These are phyloP conservation scores for Clarireedia monteithiana DNA, from an alignment of 2,329 filamentous ascomycete species.

Conservation along the genomic window DNA sequence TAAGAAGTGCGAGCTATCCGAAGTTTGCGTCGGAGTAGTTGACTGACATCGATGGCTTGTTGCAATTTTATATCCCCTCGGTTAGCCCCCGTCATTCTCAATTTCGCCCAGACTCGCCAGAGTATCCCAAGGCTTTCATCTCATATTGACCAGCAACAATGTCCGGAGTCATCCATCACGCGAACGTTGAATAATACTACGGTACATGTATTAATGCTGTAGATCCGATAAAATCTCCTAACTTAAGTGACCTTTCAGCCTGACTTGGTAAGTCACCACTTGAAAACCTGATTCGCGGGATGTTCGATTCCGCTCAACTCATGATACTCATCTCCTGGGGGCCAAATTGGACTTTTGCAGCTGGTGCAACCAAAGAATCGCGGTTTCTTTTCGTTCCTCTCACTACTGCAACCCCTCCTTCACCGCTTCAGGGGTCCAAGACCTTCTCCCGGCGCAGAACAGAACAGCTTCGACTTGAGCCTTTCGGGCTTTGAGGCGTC, in stretches of 20 bases:
- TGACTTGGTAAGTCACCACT: neutral
- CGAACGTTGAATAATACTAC: too few relatives aligned
- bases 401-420: neutral
- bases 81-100: neutral
- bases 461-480: neutral
- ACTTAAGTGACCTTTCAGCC: neutral
- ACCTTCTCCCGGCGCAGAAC: neutral
- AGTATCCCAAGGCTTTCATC: neutral
- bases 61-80: neutral
- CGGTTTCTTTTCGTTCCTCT: neutral
- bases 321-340: neutral
- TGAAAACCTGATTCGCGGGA: neutral
- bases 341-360: neutral
- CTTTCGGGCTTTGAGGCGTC: neutral
- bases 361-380: neutral
- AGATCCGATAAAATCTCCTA: slow-evolving; percentile 1
- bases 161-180: too few relatives aligned
- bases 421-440: neutral
- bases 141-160: neutral
- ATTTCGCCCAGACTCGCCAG: neutral
- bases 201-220: neutral
- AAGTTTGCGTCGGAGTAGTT: neutral
- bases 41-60: neutral
- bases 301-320: neutral
- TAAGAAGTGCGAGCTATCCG: neutral